Percentiles rank a stretch among this genome's conserved stretches.
phyloP scores from a whole-genome alignment of 75 land plant genomes.

The Picea sitchensis region DNA sequence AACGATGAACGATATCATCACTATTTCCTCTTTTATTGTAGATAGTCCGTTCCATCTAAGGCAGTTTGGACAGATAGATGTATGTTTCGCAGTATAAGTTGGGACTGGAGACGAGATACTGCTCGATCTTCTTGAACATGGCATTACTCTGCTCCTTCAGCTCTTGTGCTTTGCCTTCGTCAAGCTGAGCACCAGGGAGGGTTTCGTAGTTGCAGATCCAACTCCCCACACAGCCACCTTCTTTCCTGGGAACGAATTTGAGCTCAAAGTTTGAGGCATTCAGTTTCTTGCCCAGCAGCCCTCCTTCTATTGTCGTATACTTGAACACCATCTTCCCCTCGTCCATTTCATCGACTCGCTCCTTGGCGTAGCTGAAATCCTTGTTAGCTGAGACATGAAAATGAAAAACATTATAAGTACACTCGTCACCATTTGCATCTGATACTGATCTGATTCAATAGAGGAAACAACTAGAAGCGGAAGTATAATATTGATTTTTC shows the following conservation, averaged over 20 bases:
- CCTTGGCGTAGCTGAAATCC: conserved; percentile 16
- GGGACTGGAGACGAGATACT: conserved; percentile 33
- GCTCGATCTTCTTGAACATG: conserved; percentile 34
- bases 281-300: conserved; percentile 13
- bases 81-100: neutral
- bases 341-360: conserved; percentile 16
- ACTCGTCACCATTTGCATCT: conserved; percentile 6
- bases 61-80: too few relatives aligned
- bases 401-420: too few relatives aligned
- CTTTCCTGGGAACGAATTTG: conserved; percentile 11
- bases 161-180: conserved; percentile 21
- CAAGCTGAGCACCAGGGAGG: neutral
- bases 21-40: too few relatives aligned
- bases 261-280: conserved; percentile 13
- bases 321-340: conserved; percentile 16
- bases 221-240: conserved; percentile 20
- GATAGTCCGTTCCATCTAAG: too few relatives aligned
- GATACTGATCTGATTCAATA: too few relatives aligned
- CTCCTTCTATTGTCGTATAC: conserved; percentile 29
- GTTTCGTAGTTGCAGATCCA: conserved; percentile 13
- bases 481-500: too few relatives aligned
- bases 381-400: neutral
- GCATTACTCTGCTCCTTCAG: conserved; percentile 12
- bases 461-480: too few relatives aligned
- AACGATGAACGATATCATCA: too few relatives aligned